Base-by-base conservation (phyloP, 2,329 filamentous ascomycete genomes). In the Elsinoe arachidis region DNA sequence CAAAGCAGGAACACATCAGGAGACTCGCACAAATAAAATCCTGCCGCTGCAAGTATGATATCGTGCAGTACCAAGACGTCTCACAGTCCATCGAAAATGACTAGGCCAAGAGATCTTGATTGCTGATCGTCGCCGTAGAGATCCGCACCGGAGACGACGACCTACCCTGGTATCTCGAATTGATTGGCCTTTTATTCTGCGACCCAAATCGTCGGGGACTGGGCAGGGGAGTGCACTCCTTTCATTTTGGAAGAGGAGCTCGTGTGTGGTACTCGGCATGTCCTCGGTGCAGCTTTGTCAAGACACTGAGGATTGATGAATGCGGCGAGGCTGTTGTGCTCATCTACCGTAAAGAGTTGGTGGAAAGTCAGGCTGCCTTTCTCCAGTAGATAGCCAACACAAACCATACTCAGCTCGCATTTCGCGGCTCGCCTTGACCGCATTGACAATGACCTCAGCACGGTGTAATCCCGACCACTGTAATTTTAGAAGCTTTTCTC, bases 21-120 rank as follows among this genome's bases (percentile, higher is more conserved):
- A 30, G 26, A 30, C 26, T 30, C 26, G 3, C 26, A 30, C 26
- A 30, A 30, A 30, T 30, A 30, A 5, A 5, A 30, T 30, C 7
- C 26, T 30, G 26, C 26, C 26, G 26, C 26, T 30, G 26, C 26
- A 9, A 30, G 26, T 5, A 30, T 30, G 26, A 9, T 30, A 30
- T 9, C 5, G 26, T 30, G 7, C 26, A 5, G 26, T 15, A 51
- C 46, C 33, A 34, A 51, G 26, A 35, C 26, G 30, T 34, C 23
- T 51, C 46, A 51, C 10, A 35, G 26, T 51, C 33, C 10, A 19
- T 51, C 46, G 35, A 51, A 30, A 34, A 2, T 35, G 46, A 35
- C 7, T 26, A 30, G 26, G 46, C 46, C 46, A 51, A 51, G 46
- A 51, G 46, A 51, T 34, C 10, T 51, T 30, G 30, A 51, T 51